These are phyloP conservation scores for Gorgonomyces haynaldii DNA, from an alignment of 192 early-diverging fungal species.

Conservation along the genomic window DNA sequence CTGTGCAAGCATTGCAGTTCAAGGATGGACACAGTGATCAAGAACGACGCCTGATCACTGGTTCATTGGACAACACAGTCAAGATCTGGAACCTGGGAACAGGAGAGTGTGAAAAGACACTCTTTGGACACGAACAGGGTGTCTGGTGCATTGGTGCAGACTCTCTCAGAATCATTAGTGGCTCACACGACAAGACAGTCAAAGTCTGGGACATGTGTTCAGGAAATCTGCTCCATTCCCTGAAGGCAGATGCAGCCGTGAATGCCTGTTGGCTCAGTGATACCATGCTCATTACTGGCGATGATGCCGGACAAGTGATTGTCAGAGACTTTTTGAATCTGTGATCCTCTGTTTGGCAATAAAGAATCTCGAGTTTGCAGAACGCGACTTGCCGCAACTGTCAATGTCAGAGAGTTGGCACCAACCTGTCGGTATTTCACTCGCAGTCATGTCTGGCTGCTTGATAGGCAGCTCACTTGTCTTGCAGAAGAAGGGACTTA, in stretches of 20 bases:
- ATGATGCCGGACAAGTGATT: slow-evolving; percentile 68
- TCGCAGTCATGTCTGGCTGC: slow-evolving; percentile 15
- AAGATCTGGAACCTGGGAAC: slow-evolving; percentile 88
- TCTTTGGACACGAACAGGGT: slow-evolving; percentile 76
- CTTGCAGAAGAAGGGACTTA: slow-evolving; percentile 25
- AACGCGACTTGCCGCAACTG: too few species aligned
- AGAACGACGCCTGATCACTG: slow-evolving; percentile 49
- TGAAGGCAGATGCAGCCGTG: slow-evolving; percentile 65
- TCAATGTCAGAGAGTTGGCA: slow-evolving; percentile 11
- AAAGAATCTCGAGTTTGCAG: too few species aligned
- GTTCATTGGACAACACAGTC: slow-evolving; percentile 80
- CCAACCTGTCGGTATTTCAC: slow-evolving; percentile 15
- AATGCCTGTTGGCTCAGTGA: slow-evolving; percentile 76
- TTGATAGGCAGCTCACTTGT: slow-evolving; percentile 25
- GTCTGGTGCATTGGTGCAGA: slow-evolving; percentile 73
- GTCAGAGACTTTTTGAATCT: slow-evolving; percentile 63
- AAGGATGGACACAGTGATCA: slow-evolving; percentile 2
- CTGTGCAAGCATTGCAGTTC: slow-evolving; percentile 22
- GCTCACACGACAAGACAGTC: slow-evolving; percentile 73
- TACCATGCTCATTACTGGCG: slow-evolving; percentile 74
- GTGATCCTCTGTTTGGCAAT: too few species aligned
- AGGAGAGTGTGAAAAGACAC: slow-evolving; percentile 58
- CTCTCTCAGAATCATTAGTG: slow-evolving; percentile 66
- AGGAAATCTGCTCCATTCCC: slow-evolving; percentile 59
- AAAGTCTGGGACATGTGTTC: slow-evolving; percentile 86